Conservation (phyloP, 2,329 filamentous ascomycete genomes). For the Dactylella cylindrospora region DNA sequence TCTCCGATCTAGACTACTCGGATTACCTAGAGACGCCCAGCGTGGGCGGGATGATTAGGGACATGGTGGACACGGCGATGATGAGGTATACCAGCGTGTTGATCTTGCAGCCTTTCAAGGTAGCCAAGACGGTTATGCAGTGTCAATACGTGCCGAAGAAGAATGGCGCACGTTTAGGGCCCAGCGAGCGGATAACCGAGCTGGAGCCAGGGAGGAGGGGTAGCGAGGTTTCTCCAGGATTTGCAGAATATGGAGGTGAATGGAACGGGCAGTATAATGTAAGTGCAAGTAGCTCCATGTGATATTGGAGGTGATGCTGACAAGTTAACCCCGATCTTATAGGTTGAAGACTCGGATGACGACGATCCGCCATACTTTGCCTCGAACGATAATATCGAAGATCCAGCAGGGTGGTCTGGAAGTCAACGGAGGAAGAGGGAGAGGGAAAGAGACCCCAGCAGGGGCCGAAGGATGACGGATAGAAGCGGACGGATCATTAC, state of each 20-base stretch:
- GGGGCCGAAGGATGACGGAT: conserved; percentile 53
- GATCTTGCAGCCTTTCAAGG: conserved; percentile 93
- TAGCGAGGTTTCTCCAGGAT: conserved; percentile 27
- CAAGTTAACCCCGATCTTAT: conserved; percentile 52
- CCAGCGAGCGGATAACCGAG: conserved; percentile 16
- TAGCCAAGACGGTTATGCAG: conserved; percentile 90
- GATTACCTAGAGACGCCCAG: conserved; percentile 79
- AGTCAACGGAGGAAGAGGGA: conserved; percentile 47
- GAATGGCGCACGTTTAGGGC: conserved; percentile 45
- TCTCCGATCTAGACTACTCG: conserved; percentile 88
- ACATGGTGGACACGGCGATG: conserved; percentile 77
- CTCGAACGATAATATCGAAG: conserved; percentile 55
- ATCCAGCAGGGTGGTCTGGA: conserved; percentile 49
- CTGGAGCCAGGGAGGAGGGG: conserved; percentile 43
- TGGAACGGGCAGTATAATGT: conserved; percentile 35
- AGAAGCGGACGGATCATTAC: conserved; percentile 55
- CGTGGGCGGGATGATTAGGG: conserved; percentile 71
- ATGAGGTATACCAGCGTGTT: conserved; percentile 91
- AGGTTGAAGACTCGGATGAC: conserved; percentile 63
- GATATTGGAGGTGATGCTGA: neutral
- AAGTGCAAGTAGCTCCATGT: neutral
- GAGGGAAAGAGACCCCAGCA: conserved; percentile 34
- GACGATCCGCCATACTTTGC: conserved; percentile 87
- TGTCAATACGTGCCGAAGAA: conserved; percentile 49
- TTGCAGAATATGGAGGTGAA: conserved; percentile 42